phyloP scores from a whole-genome alignment of 1,284 basidiomycete species.

The Cryptococcus sp. region DNA sequence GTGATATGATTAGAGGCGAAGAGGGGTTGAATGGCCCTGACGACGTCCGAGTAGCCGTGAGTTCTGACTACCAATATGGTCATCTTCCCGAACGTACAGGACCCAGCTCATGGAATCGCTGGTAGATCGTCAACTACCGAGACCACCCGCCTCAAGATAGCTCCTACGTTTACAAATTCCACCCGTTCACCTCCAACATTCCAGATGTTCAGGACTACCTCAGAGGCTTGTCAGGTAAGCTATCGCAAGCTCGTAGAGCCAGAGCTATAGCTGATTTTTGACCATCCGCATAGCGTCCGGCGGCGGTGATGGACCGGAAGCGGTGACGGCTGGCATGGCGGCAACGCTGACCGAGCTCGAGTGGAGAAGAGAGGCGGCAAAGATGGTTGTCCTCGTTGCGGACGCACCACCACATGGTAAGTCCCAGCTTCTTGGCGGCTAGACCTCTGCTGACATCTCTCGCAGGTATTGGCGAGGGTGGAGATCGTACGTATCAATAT shows the following conservation, averaged over 20 bases:
- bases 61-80: conserved; percentile 11
- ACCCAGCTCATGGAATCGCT: too few species aligned
- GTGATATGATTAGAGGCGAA: conserved; percentile 92
- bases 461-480: conserved; percentile 48
- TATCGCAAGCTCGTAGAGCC: not conserved
- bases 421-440: conserved; percentile 5
- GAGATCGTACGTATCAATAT: conserved; percentile 40
- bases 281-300: conserved; percentile 72
- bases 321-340: conserved; percentile 89
- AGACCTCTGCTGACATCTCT: not conserved
- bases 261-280: too few species aligned
- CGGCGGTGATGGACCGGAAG: conserved; percentile 97
- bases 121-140: conserved; percentile 70
- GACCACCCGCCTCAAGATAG: conserved; percentile 96
- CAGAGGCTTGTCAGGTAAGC: conserved; percentile 55
- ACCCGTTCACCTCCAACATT: conserved; percentile 92
- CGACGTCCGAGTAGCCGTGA: conserved; percentile 83
- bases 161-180: conserved; percentile 87
- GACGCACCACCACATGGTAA: conserved; percentile 92
- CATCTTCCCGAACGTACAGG: too few species aligned
- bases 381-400: conserved; percentile 93
- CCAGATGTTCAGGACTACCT: conserved; percentile 82
- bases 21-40: conserved; percentile 82
- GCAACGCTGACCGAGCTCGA: conserved; percentile 80
- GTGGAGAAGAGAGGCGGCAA: conserved; percentile 86